Conservation (phyloP, 176 grass and related monocot genomes). For the Cenchrus fungigraminus region DNA sequence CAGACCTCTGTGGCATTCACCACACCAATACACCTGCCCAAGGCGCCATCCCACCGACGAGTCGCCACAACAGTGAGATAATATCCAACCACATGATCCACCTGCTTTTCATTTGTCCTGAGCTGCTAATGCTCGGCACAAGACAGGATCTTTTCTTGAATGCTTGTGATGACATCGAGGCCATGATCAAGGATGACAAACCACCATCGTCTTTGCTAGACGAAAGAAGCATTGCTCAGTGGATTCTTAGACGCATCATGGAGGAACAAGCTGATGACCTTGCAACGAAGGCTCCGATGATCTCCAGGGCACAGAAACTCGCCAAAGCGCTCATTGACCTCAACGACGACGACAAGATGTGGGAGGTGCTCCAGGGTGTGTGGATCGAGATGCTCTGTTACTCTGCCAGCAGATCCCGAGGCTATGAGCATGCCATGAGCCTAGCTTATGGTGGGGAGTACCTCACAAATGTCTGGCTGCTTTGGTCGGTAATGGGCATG, state of each 20-base stretch:
- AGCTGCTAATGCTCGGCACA: not conserved
- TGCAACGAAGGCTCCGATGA: not conserved
- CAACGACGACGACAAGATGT: not conserved
- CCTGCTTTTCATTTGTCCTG: not conserved
- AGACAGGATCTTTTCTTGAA: not conserved
- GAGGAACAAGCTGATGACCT: not conserved
- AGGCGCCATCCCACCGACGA: too few species aligned
- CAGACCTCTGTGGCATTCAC: not conserved
- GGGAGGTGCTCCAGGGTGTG: not conserved
- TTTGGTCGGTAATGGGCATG: not conserved
- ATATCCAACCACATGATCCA: constrained; percentile 17
- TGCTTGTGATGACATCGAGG: not conserved
- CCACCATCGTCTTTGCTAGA: not conserved
- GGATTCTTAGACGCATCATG: not conserved
- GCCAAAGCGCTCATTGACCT: not conserved
- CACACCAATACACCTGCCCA: not conserved
- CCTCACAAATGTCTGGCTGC: not conserved
- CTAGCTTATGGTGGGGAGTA: not conserved
- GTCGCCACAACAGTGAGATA: not conserved
- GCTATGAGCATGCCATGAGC: not conserved
- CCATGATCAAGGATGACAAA: not conserved
- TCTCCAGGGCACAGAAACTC: not conserved
- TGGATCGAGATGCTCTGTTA: constrained; percentile 13
- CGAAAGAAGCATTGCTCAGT: not conserved
- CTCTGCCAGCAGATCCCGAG: not conserved